Base-by-base conservation (phyloP, 352 stramenopile genomes). In the Globisporangium canariense region DNA sequence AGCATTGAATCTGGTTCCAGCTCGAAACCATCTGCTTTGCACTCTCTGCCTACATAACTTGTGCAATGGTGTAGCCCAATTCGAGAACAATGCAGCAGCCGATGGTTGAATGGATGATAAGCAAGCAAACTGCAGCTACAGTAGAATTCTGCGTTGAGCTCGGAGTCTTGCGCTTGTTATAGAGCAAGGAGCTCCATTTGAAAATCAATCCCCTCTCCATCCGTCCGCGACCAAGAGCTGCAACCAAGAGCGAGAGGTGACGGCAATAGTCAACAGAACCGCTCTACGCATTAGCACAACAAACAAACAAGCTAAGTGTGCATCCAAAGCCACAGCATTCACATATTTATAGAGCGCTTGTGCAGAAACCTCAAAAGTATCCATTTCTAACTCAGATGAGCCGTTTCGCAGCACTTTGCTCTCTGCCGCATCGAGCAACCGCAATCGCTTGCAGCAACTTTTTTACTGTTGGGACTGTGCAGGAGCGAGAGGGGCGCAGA, bases 361-460 rank as follows among this genome's bases (percentile, higher is more conserved):
- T 13, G 38, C 38, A 16, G 0, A 45, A 45, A 28, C 25, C 25
- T 28, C 25, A 28, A 41, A 41, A 16, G 36, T 41, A 49, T 20
- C 43, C 43, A 22, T 11, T 2, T 36, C 49, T 22, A n/a, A 38
- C 50, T 40, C 25, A 56, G 16, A 56, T 56, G 14, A 10, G 32
- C 25, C 9, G 6, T 22, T 49, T 22, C 14, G 18, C 43, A 49
- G 7, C 4, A 22, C 6, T 25, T 49, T 22, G 14, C 4, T 49
- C 51, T 57, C 51, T 55, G n/a, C 28, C 51, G 28, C 16, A 9
- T 57, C 18, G 28, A 22, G 16, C 16, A 6, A 41, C 51, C 28
- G 41, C n/a, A 57, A 57, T 20, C 1, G 43, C 43, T 20, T 57
- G 28, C 51, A 57, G 28, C 32, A 57, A 57, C 16, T 57, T 57